Evolutionary conservation across 805 yeast genomes (phyloP).

Genomic region (Yarrowia sp.): DNA sequence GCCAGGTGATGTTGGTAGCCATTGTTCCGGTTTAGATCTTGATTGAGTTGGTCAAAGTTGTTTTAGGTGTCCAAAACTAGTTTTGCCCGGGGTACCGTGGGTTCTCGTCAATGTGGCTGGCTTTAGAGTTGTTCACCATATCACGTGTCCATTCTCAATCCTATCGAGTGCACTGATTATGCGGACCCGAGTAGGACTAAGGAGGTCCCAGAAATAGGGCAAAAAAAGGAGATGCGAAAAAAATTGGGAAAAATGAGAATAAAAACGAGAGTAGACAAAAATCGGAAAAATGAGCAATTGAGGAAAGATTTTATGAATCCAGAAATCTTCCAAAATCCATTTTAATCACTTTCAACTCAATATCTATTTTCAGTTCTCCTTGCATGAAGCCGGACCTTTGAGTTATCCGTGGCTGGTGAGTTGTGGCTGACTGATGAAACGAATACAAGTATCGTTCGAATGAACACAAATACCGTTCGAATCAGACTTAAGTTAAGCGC

Average conservation of each 20-base stretch:
- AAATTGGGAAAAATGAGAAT: too few species aligned
- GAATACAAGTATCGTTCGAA: not conserved
- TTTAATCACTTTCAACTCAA: too few species aligned
- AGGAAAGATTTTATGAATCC: too few species aligned
- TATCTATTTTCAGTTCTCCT: too few species aligned
- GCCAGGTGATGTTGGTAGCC: slow-evolving; percentile 98
- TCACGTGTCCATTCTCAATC: slow-evolving; percentile 8
- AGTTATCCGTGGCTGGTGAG: slow-evolving; percentile 12
- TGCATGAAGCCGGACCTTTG: not conserved
- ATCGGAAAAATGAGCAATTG: not conserved
- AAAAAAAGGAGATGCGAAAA: too few species aligned
- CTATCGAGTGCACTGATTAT: slow-evolving; percentile 12
- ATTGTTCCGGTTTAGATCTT: slow-evolving; percentile 52
- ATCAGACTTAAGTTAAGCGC: too few species aligned
- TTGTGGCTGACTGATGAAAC: not conserved
- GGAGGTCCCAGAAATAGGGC: too few species aligned
- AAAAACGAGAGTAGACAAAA: not conserved
- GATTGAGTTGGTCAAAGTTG: slow-evolving; percentile 14
- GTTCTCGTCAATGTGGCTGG: slow-evolving; percentile 20
- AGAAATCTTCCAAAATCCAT: too few species aligned
- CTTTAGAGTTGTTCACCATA: slow-evolving; percentile 35
- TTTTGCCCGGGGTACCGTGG: too few species aligned
- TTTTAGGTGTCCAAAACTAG: too few species aligned
- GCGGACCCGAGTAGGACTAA: not conserved
- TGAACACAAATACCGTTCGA: too few species aligned